Base-by-base conservation (phyloP, 805 yeast species). In the Saturnispora hagleri region DNA sequence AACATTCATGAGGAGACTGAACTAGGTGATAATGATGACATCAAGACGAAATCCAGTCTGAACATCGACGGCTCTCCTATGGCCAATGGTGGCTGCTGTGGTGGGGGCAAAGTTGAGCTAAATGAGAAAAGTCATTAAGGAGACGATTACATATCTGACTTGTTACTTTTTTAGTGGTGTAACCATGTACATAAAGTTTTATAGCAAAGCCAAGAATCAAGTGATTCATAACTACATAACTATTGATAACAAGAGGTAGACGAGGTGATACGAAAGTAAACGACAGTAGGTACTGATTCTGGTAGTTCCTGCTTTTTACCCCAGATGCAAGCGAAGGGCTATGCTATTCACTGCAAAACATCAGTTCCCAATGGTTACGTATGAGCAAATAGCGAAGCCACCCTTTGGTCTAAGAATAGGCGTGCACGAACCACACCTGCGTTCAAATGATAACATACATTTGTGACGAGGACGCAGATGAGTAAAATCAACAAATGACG, bases 1-100 rank as follows among this genome's bases (percentile, higher is more conserved):
- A 84, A 84, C 58, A 82, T 91, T 58, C 97, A 89, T 63, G 69
- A 79, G 47, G 80, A 84, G 46, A 86, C 95, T 0, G 98, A 91
- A 67, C 71, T 91, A 49, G 98, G 97, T 18, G 96, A 89, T 63
- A 91, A 91, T 65, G 95, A 89, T 35, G 75, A 81, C 45, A 76
- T 87, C 58, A 86, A 84, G 64, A 76, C 71, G 55, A 68, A 71
- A 7, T 65, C 78, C 65, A 57, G 56, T 18, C 54, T 58, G 13
- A 55, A 53, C n/a, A 63, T 61, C n/a, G 60, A 57, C 24, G 60
- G 55, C 24, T 54, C 58, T 20, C 51, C 51, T 15, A 48, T 48
- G 41, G 75, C 77, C 22, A 38, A 18, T 12, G 53, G 54, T 43
- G 80, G 77, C 42, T 81, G 83, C 52, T 80, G 86, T 60, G 76